These are phyloP conservation scores for Brassica cretica DNA, from an alignment of 345 rosid species.

Conservation along the genomic window DNA sequence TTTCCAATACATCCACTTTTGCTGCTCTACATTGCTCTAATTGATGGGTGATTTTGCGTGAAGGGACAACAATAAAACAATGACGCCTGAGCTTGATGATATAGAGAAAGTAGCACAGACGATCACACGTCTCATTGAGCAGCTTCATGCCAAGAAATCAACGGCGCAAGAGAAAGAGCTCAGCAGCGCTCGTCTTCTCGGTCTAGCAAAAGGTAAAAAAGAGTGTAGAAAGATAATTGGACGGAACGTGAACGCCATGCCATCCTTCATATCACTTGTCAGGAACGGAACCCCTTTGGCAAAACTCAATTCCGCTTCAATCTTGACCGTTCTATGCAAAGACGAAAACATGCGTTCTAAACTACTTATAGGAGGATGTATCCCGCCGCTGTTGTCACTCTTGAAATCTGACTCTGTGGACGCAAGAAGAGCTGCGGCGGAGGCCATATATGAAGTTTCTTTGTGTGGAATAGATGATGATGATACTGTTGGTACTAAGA, in stretches of 20 bases:
- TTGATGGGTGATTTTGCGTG: neutral
- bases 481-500: slow-evolving; percentile 80
- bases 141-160: slow-evolving; percentile 64
- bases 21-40: neutral
- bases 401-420: slow-evolving; percentile 72
- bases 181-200: slow-evolving; percentile 65
- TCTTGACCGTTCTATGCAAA: slow-evolving; percentile 66
- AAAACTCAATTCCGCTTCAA: slow-evolving; percentile 72
- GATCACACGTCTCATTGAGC: slow-evolving; percentile 73
- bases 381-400: slow-evolving; percentile 80
- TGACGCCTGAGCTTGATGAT: slow-evolving; percentile 46
- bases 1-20: neutral
- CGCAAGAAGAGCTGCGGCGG: slow-evolving; percentile 77
- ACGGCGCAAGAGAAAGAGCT: slow-evolving; percentile 77
- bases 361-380: slow-evolving; percentile 88
- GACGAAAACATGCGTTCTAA: slow-evolving; percentile 74
- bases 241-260: slow-evolving; percentile 77
- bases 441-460: slow-evolving; percentile 81
- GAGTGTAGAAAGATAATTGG: slow-evolving; percentile 76
- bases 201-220: slow-evolving; percentile 66
- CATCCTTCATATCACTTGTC: slow-evolving; percentile 76
- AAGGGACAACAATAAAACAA: slow-evolving; percentile 56
- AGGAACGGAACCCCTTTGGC: slow-evolving; percentile 68
- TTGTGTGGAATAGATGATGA: slow-evolving; percentile 66
- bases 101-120: slow-evolving; percentile 58